Evolutionary conservation across 176 grass and related monocot species (phyloP), one percentile per base, ranked within the genome.

Genomic region (Coix lacrymajobi): DNA sequence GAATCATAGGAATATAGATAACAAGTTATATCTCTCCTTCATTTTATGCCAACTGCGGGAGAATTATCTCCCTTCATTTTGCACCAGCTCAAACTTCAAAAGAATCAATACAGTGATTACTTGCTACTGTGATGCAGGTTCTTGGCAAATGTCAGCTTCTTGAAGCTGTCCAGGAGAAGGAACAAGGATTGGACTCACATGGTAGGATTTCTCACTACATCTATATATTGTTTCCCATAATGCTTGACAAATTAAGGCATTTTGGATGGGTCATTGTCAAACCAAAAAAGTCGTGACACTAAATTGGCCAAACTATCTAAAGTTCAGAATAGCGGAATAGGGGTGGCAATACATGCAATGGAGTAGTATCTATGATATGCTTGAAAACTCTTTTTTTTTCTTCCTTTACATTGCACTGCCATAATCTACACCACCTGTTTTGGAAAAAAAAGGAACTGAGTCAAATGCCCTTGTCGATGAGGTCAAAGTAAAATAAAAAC

Each of bases 71-170:
- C 73, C 7, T 30, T 67, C n/a, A n/a, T n/a, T 87, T 82, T 73
- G 76, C 22, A 43, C 46, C 39, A 60, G 1, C 6, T 78, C 4
- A 63, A 65, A 79, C 52, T 81, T 26, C 5, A 70, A 48, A 62
- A 4, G 17, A 57, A 79, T 83, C 28, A 39, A 16, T 79, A 48
- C 54, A 60, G 39, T 67, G 22, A 38, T 56, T 79, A 12, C 2
- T 78, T 66, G 39, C 5, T 78, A 32, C 13, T 65, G 6, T 77
- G 8, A 40, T 79, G 11, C 80, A 98, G 96, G 89, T 92, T 85
- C 89, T 98, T 26, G 89, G 88, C 15, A 95, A 98, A 90, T 98
- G 96, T 43, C 96, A 98, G 74, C 92, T 98, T 82, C 78, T 82
- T 74, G 96, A 95, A 84, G 63, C 82, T 79, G 93, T 98, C 83